Evolutionary conservation across 1,284 basidiomycete species (phyloP).

Genomic region (Ceratobasidium sp.): DNA sequence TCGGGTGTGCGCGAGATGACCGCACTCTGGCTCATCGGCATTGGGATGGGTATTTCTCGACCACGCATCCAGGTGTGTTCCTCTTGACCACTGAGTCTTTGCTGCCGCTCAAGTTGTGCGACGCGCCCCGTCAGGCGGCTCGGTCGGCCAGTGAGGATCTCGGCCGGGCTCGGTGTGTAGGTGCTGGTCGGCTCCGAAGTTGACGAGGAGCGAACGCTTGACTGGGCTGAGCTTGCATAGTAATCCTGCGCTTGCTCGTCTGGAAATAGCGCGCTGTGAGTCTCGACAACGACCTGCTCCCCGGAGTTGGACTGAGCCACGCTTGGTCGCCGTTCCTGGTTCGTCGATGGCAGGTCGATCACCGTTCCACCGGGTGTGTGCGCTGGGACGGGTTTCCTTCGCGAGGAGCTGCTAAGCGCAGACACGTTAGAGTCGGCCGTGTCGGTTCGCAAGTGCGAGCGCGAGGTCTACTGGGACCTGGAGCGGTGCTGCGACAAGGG

Average conservation of each 20-base stretch:
- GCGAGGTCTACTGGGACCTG: background rate
- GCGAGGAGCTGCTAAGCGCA: background rate
- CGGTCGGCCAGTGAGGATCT: background rate
- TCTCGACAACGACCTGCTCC: constrained; percentile 20
- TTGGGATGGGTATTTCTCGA: background rate
- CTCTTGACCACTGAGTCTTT: background rate
- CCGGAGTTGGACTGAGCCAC: constrained; percentile 13
- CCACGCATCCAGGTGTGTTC: constrained; percentile 28
- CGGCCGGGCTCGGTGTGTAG: background rate
- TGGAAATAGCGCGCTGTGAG: constrained; percentile 25
- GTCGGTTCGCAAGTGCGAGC: constrained; percentile 6
- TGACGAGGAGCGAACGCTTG: constrained; percentile 9
- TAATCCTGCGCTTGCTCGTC: background rate
- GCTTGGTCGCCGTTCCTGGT: background rate
- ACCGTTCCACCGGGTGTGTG: constrained; percentile 26
- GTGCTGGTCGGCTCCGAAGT: constrained; percentile 1
- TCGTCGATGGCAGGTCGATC: background rate
- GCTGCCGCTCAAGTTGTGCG: background rate
- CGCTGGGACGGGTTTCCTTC: constrained; percentile 19
- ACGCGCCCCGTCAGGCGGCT: background rate
- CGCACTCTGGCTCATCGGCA: constrained; percentile 3
- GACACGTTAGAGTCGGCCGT: constrained; percentile 11
- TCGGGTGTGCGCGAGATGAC: constrained; percentile 30
- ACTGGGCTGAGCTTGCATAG: background rate
- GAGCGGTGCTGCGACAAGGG: background rate